A percentile compares a stretch with the other conserved stretches of the same genome.
Evolutionary conservation across 176 grass and related monocot genomes (phyloP).

Genomic region (Areca catechu): DNA sequence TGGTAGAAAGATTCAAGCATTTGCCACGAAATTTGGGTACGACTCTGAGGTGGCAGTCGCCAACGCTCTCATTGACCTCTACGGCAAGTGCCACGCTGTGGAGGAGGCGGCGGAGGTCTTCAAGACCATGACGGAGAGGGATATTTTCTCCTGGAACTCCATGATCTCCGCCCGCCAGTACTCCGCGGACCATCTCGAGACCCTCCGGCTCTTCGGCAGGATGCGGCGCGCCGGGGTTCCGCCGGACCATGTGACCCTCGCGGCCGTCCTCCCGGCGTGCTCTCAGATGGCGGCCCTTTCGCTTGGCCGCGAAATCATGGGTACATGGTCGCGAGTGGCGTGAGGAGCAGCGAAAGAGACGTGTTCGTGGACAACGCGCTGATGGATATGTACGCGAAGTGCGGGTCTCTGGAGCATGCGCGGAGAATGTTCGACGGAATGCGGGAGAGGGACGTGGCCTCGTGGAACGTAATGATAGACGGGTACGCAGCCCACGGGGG

Average conservation of each 20-base stretch:
- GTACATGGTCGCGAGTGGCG: slow-evolving; percentile 32
- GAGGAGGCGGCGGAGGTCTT: slow-evolving; percentile 34
- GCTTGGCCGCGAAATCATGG: slow-evolving; percentile 52
- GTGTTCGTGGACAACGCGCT: slow-evolving; percentile 43
- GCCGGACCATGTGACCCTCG: slow-evolving; percentile 31
- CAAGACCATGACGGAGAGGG: slow-evolving; percentile 34
- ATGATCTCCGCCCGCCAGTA: slow-evolving; percentile 46
- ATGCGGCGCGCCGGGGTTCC: slow-evolving; percentile 26
- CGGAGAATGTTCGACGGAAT: slow-evolving; percentile 32
- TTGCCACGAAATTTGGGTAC: slow-evolving; percentile 35
- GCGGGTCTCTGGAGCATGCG: slow-evolving; percentile 39
- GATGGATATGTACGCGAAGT: slow-evolving; percentile 57
- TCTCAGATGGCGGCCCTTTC: slow-evolving; percentile 32
- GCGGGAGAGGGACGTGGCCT: slow-evolving; percentile 29
- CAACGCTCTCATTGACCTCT: slow-evolving; percentile 54
- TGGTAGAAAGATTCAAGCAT: slow-evolving; percentile 29
- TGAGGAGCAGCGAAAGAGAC: slow-evolving; percentile 13
- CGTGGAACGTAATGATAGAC: slow-evolving; percentile 76
- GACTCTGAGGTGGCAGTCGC: slow-evolving; percentile 18
- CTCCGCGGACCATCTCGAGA: slow-evolving; percentile 34
- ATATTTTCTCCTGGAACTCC: slow-evolving; percentile 68
- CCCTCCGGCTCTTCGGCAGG: slow-evolving; percentile 26
- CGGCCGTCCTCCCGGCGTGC: slow-evolving; percentile 46
- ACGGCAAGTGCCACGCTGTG: slow-evolving; percentile 49
- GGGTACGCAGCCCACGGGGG: slow-evolving; percentile 48